Evolutionary conservation across 371 early-diverging fungal species (phyloP), one percentile per base, ranked within the genome.

Genomic region (Mucor racemosus): DNA sequence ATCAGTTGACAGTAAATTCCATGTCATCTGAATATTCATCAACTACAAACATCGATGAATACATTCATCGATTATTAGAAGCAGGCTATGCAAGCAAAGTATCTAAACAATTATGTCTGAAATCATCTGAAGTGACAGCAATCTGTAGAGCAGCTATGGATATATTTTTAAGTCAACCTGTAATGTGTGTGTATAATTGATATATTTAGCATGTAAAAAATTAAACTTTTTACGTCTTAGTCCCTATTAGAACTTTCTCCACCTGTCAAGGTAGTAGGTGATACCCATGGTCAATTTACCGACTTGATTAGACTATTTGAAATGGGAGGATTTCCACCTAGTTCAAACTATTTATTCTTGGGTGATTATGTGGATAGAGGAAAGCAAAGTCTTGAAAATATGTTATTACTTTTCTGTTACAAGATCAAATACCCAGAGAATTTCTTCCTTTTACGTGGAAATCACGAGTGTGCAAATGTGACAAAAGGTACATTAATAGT

Each of bases 311-410:
- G 94, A 59, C 76, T 97, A 42, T 99, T 96, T 79, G 97, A 94
- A 76, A 90, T 88, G 91, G 92, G 91, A 77, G 99, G 94, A 13
- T 96, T 90, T 81, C 99, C 92, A 65, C 97, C 90, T 21, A 84
- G 78, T 57, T 85, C 90, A 74, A 96, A 93, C 84, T 97, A 93
- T 74, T 77, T 98, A 61, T 97, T 98, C 75, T 76, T 98, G 60
- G 97, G 97, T 10, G 99, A 99, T 76, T 99, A 99, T 78, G 99
- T 97, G 6, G 95, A 98, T 76, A 87, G 99, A 62, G 99, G 99
- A 48, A 95, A 95, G 33, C 95, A 96, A 79, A 89, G 90, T 69
- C 79, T 99, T 26, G 99, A 99, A 80, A 97, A 97, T 4, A 98
- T 99, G 64, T 82, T 92, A 39, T 77, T 98, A 53, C 82, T 99